Conservation (phyloP, 1,284 basidiomycete species). For the Cystobasidiaceae sp. region DNA sequence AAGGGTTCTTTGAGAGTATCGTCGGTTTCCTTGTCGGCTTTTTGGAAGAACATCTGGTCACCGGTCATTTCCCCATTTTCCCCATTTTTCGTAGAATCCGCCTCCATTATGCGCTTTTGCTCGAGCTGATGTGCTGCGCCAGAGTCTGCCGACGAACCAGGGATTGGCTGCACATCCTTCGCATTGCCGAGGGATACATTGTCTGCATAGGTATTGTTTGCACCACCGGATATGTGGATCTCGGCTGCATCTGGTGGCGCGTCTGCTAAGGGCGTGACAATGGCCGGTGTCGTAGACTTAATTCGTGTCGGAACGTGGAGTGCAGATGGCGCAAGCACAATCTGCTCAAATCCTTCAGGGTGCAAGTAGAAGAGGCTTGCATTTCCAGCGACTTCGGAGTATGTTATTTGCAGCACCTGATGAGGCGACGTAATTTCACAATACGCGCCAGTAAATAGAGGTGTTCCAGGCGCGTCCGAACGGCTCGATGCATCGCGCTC, state of each 20-base stretch:
- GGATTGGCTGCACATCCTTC: neutral
- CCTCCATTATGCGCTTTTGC: no score
- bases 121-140: no score
- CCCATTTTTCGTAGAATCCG: no score
- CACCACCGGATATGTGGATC: no score
- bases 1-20: no score
- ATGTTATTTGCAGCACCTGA: neutral
- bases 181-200: neutral
- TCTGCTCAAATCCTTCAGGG: constrained; percentile 11
- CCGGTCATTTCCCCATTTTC: no score
- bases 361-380: constrained; percentile 5
- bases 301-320: neutral
- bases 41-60: no score
- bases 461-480: neutral
- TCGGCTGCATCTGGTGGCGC: neutral
- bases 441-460: neutral
- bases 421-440: neutral
- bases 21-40: no score
- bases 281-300: no score
- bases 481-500: neutral
- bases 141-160: no score
- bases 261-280: neutral
- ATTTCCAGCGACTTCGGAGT: neutral
- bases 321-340: neutral
- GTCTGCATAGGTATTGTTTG: neutral